Percentiles rank a stretch among this genome's conserved stretches.
These are phyloP conservation scores for Actinomortierella ambigua DNA, from an alignment of 371 early-diverging fungal genomes.

Conservation along the genomic window DNA sequence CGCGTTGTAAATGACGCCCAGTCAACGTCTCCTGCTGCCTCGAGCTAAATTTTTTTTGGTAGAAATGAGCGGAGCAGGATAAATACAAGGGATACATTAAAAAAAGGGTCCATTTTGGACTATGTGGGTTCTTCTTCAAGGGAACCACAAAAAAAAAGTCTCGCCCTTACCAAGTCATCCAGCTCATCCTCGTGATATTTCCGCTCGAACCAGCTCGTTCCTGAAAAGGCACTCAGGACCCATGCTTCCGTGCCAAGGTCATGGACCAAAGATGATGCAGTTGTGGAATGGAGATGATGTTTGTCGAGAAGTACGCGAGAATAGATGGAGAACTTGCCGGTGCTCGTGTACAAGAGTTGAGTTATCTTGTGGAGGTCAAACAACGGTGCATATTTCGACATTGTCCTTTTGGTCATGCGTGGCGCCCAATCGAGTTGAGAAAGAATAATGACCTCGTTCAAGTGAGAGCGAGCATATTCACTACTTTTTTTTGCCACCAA, in stretches of 20 bases:
- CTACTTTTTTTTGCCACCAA: no score
- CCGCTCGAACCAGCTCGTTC: slow-evolving; percentile 38
- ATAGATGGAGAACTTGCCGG: slow-evolving; percentile 32
- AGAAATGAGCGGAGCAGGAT: not conserved
- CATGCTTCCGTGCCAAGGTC: slow-evolving; percentile 38
- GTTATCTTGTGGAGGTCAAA: slow-evolving; percentile 35
- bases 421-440: no score
- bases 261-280: slow-evolving; percentile 17
- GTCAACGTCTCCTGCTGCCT: slow-evolving; percentile 26
- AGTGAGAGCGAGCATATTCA: no score
- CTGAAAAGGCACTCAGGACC: slow-evolving; percentile 41
- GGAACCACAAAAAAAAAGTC: no score
- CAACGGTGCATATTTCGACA: slow-evolving; percentile 29
- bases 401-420: not conserved
- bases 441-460: no score
- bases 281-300: no score
- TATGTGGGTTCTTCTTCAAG: no score
- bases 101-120: no score
- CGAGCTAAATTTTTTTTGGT: slow-evolving; percentile 9
- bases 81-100: not conserved
- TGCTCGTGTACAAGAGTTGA: slow-evolving; percentile 33
- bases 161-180: slow-evolving; percentile 21
- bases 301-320: slow-evolving; percentile 28
- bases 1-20: slow-evolving; percentile 38
- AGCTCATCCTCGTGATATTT: slow-evolving; percentile 38